Evolutionary conservation across 2,329 filamentous ascomycete genomes (phyloP), one percentile per base, ranked within the genome.

Genomic region (Bimuria novae-zelandiae): DNA sequence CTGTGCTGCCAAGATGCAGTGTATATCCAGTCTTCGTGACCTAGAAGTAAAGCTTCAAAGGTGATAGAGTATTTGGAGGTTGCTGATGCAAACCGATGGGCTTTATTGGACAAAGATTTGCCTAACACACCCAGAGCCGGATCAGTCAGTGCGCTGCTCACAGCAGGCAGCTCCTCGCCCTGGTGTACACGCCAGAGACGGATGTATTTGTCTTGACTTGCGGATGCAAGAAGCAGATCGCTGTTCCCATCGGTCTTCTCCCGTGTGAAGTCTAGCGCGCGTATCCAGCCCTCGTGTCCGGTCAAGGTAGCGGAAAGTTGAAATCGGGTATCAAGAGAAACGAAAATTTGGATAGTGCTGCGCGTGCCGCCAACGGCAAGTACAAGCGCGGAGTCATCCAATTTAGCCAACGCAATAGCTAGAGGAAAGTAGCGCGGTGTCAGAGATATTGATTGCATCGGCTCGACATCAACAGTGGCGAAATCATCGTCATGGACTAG

Each of bases 11-110:
- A 97, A 49, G 81, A 80, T 1, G 90, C 87, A 51, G 89, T 95
- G 74, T 96, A 97, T 52, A 99, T 93, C 94, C 94, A 99, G 68
- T 99, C 94, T 70, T 99, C 94, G 68, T 99, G 94, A 7, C 94
- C 94, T 2, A 99, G 83, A 5, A 99, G 82, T 2, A 99, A 79
- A 1, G 94, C 94, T 73, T 99, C 94, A 62, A 99, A 97, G 0
- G 92, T 96, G 51, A 96, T 81, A 6, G 89, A 89, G 73, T 89
- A 93, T 60, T 88, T 87, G 3, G 78, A 79, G 0, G 76, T 78
- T 36, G 54, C 22, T 2, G 84, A 80, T 36, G 83, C 82, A 53
- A 99, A 85, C 49, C 84, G 83, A 70, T 97, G 89, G 0, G 89
- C 88, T 75, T 97, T 97, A 74, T 97, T 97, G 0, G 91, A 90